Percentiles rank a stretch among this genome's conserved stretches.
Evolutionary conservation across 805 yeast species (phyloP).

Genomic region (Candida sakaeoensis): DNA sequence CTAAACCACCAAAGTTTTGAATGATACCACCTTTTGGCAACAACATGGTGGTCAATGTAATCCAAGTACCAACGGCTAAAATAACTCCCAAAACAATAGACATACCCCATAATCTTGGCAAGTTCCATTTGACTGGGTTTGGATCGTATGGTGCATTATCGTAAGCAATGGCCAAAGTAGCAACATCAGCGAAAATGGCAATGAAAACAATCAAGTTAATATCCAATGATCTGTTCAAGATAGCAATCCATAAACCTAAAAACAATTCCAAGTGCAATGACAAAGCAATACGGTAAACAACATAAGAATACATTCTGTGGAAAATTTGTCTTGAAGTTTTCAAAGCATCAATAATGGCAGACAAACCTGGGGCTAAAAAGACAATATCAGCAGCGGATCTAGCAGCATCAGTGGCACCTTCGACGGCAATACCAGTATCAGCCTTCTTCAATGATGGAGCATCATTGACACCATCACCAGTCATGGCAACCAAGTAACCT

Average conservation of each 20-base stretch:
- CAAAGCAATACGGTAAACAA: conserved; percentile 95
- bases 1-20: conserved; percentile 92
- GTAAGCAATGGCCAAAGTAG: conserved; percentile 94
- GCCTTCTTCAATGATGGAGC: conserved; percentile 97
- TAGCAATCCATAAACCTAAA: conserved; percentile 96
- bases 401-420: conserved; percentile 97
- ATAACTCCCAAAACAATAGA: conserved; percentile 81
- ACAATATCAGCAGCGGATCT: conserved; percentile 96
- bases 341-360: conserved; percentile 87
- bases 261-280: conserved; percentile 92
- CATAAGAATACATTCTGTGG: conserved; percentile 99
- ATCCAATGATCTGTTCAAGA: conserved; percentile 79
- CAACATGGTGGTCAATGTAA: conserved; percentile 91
- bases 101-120: conserved; percentile 97
- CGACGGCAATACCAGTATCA: conserved; percentile 90
- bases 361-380: conserved; percentile 89
- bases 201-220: conserved; percentile 92
- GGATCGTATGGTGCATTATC: conserved; percentile 95
- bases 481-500: conserved; percentile 98
- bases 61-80: conserved; percentile 92
- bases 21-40: conserved; percentile 87
- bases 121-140: conserved; percentile 93
- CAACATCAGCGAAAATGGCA: conserved; percentile 97
- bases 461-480: conserved; percentile 99
- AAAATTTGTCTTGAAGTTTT: conserved; percentile 95